Evolutionary conservation across 805 yeast genomes (phyloP), one percentile per base, ranked within the genome.

Genomic region (Starmera amethionina): DNA sequence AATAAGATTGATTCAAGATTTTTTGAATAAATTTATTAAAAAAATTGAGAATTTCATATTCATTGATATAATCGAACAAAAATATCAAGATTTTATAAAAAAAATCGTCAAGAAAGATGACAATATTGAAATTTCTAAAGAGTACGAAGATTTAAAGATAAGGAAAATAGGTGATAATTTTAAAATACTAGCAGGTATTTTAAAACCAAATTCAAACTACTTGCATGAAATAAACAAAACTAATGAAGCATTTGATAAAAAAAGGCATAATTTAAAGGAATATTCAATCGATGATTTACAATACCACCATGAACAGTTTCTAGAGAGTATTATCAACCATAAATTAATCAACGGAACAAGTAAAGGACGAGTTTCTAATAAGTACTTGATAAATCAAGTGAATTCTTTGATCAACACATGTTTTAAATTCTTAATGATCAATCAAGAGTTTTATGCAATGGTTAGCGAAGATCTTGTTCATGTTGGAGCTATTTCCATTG

Each of bases 251-350:
- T 48, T 40, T 14, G 19, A 36, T 2, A 42, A n/a, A 10, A 19
- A 35, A 6, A 35, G 36, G 2, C 49, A 46, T 29, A 41, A 36
- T 0, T 42, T 50, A 40, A 57, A 58, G 34, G 63, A 60, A 14
- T 60, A 61, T 35, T 68, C 73, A 11, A 56, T 80, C 37, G 80
- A 78, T 46, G 78, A 76, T 34, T 50, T 80, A 11, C 46, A 49
- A n/a, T 16, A 42, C 4, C 34, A 60, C 2, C 72, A 68, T 44
- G 37, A 52, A 5, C 40, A 48, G 2, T 68, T 63, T 42, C 52
- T 68, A n/a, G 36, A 32, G 2, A 55, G 63, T 1, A 64, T 69
- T 16, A 60, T 69, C 3, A 51, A 61, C 13, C 59, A 62, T 40
- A 61, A 60, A 38, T 43, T 70, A 9, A 54, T 67, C 32, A 60